phyloP scores from a whole-genome alignment of 495 filamentous ascomycete species.

The Hypoxylon cercidicola region DNA sequence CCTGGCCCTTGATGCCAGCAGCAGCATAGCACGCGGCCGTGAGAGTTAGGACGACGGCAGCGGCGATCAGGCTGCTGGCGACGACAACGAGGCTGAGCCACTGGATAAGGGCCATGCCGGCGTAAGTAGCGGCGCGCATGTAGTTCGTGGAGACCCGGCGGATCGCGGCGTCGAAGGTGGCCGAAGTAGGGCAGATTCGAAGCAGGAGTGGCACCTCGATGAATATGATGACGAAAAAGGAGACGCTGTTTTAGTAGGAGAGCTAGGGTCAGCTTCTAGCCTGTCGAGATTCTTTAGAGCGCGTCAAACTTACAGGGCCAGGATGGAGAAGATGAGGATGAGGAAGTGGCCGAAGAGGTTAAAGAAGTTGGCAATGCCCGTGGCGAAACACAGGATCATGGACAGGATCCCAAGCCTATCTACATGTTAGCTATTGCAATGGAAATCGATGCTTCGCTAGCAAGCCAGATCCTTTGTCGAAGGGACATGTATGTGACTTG shows the following conservation, averaged over 20 bases:
- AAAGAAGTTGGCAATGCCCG: constrained; percentile 90
- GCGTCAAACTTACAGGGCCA: constrained; percentile 78
- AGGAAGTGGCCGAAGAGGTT: constrained; percentile 66
- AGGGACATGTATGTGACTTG: neutral
- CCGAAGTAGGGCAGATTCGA: constrained; percentile 95
- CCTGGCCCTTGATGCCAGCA: constrained; percentile 89
- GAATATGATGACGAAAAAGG: constrained; percentile 89
- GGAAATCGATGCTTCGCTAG: neutral
- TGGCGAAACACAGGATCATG: constrained; percentile 94
- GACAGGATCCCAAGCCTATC: constrained; percentile 90
- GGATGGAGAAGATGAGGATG: constrained; percentile 77
- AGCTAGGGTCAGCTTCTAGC: constrained; percentile 5
- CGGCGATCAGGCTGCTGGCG: constrained; percentile 80
- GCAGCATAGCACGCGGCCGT: constrained; percentile 84
- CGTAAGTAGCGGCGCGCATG: constrained; percentile 94
- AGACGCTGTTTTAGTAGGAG: constrained; percentile 65
- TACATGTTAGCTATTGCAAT: constrained; percentile 31
- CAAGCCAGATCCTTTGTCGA: neutral
- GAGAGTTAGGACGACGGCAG: constrained; percentile 81
- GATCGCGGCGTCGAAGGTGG: constrained; percentile 88
- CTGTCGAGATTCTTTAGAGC: neutral
- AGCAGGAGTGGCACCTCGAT: constrained; percentile 96
- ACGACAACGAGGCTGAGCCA: constrained; percentile 76
- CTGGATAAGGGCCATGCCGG: constrained; percentile 80
- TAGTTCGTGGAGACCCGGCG: constrained; percentile 93